Evolutionary conservation across 106 monocot genomes (phyloP).

Genomic region (Amphibolis antarctica): DNA sequence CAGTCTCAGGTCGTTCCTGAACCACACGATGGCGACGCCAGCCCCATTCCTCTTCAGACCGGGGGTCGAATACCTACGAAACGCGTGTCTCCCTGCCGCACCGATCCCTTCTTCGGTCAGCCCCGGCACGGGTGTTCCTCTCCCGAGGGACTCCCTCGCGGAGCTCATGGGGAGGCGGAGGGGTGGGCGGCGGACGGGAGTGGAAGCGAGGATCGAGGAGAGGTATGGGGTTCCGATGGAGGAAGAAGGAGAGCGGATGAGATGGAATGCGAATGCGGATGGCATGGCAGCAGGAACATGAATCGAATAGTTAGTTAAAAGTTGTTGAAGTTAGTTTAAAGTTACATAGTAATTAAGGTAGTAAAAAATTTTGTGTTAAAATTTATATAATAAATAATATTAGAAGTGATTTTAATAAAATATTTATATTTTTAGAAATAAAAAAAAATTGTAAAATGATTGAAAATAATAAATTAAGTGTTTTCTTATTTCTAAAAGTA

Average conservation of each 20-base stretch:
- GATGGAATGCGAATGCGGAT: neutral
- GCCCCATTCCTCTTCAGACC: conserved; percentile 32
- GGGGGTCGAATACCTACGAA: conserved; percentile 24
- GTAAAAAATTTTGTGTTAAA: too few relatives aligned
- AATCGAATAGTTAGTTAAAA: neutral
- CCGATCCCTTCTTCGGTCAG: conserved; percentile 26
- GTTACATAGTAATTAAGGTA: too few relatives aligned
- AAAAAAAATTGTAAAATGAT: too few relatives aligned
- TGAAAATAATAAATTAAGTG: too few relatives aligned
- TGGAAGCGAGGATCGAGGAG: neutral
- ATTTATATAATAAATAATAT: too few relatives aligned
- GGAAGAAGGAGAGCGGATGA: neutral
- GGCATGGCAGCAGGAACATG: neutral
- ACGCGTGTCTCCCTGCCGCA: conserved; percentile 28
- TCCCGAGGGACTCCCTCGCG: neutral
- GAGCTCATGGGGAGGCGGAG: neutral
- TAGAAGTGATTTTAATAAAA: too few relatives aligned
- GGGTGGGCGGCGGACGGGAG: neutral
- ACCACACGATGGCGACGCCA: conserved; percentile 84
- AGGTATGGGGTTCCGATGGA: neutral
- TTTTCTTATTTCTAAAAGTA: too few relatives aligned
- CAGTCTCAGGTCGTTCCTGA: conserved; percentile 77
- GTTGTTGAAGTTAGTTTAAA: too few relatives aligned
- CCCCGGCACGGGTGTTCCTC: conserved; percentile 33
- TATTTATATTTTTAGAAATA: too few relatives aligned